phyloP scores from a whole-genome alignment of 2,329 filamentous ascomycete genomes.

The Xylaria sp. region DNA sequence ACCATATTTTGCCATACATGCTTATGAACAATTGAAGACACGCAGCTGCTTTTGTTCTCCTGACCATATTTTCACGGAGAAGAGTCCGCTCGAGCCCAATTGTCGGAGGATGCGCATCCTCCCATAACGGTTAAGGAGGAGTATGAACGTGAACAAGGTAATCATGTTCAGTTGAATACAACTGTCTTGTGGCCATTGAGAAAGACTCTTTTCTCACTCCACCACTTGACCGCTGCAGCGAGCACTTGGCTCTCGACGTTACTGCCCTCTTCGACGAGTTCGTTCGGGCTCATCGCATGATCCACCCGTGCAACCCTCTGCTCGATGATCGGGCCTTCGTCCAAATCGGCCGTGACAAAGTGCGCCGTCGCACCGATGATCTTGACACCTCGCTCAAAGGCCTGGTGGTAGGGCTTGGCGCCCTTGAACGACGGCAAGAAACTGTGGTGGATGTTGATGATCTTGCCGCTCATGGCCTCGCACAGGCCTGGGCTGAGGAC shows the following conservation, averaged over 20 bases:
- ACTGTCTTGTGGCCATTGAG: conserved; percentile 82
- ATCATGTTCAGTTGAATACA: conserved; percentile 61
- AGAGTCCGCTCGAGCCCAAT: no score
- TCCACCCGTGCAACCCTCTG: conserved; percentile 79
- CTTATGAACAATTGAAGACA: no score
- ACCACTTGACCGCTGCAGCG: conserved; percentile 83
- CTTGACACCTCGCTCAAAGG: conserved; percentile 84
- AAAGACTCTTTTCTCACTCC: conserved; percentile 77
- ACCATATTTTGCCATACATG: no score
- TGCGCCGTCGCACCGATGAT: conserved; percentile 87
- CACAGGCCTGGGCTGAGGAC: conserved; percentile 78
- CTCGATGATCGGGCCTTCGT: conserved; percentile 89
- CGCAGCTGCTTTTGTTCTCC: no score
- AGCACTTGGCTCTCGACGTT: conserved; percentile 86
- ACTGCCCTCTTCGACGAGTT: conserved; percentile 78
- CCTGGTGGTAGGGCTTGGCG: conserved; percentile 87
- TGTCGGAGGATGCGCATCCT: no score
- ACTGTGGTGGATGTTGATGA: conserved; percentile 92
- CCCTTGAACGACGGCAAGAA: conserved; percentile 90
- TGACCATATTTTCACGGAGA: no score
- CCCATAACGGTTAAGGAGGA: neutral
- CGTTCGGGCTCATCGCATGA: conserved; percentile 76
- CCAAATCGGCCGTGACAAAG: conserved; percentile 83
- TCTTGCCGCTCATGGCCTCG: conserved; percentile 78
- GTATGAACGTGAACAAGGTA: neutral